phyloP scores from a whole-genome alignment of 2,329 filamentous ascomycete species.

The Botryotinia convoluta region DNA sequence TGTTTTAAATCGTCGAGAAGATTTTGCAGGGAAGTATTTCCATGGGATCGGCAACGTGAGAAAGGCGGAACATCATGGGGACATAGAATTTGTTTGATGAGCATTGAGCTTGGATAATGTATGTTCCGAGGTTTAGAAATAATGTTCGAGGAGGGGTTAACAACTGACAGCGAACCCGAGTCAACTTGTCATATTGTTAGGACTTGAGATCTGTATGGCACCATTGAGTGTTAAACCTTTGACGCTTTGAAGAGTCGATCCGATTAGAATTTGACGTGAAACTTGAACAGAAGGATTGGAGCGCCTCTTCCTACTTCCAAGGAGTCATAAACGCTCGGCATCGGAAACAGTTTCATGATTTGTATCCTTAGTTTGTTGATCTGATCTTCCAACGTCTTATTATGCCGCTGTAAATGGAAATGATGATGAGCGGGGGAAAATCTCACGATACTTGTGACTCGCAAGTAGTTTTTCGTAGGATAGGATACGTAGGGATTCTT shows the following conservation, averaged over 20 bases:
- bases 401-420: neutral
- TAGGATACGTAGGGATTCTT: neutral
- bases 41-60: neutral
- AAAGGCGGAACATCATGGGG: neutral
- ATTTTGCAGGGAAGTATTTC: conserved; percentile 1
- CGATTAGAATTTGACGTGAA: neutral
- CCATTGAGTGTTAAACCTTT: neutral
- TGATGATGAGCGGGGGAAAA: conserved; percentile 12
- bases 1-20: neutral
- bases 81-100: conserved; percentile 15
- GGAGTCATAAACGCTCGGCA: neutral
- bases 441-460: neutral
- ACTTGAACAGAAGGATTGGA: neutral
- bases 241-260: neutral
- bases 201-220: neutral
- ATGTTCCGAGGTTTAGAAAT: neutral
- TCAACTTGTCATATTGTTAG: neutral
- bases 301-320: neutral
- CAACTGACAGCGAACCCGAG: neutral
- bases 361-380: neutral
- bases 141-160: neutral
- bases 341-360: neutral
- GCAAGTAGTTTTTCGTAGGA: neutral
- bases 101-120: neutral
- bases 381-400: conserved; percentile 12